These are phyloP conservation scores for Malus domestica DNA, from an alignment of 306 rosid genomes.

Conservation along the genomic window DNA sequence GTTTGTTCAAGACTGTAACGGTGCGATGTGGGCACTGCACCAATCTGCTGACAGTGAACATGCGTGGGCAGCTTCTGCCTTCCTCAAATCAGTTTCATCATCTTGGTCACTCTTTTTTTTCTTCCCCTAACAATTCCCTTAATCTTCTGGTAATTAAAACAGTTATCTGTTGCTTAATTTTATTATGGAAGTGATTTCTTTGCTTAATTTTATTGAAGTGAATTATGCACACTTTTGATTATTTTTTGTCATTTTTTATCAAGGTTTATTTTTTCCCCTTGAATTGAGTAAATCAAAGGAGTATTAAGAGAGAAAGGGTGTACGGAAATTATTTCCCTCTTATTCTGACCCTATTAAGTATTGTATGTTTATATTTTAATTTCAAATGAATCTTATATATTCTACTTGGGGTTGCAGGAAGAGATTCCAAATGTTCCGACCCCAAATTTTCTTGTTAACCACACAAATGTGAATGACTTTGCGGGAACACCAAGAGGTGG, in stretches of 20 bases:
- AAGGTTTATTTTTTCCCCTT: no score
- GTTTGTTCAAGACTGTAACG: constrained; percentile 94
- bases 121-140: constrained; percentile 43
- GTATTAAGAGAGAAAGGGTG: no score
- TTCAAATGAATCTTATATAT: no score
- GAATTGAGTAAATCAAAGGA: no score
- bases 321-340: no score
- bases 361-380: no score
- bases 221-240: no score
- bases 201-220: no score
- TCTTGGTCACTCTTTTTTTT: constrained; percentile 74
- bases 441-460: constrained; percentile 63
- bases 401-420: background rate
- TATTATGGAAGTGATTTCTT: no score
- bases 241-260: no score
- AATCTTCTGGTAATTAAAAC: constrained; percentile 48
- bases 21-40: constrained; percentile 98
- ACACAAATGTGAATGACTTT: constrained; percentile 43
- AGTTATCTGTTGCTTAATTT: no score
- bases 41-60: constrained; percentile 81
- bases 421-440: constrained; percentile 61
- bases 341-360: no score
- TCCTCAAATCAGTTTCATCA: constrained; percentile 71
- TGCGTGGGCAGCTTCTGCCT: constrained; percentile 79
- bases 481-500: constrained; percentile 48